Evolutionary conservation across 1,284 basidiomycete species (phyloP).

Genomic region (Ustilago nuda): DNA sequence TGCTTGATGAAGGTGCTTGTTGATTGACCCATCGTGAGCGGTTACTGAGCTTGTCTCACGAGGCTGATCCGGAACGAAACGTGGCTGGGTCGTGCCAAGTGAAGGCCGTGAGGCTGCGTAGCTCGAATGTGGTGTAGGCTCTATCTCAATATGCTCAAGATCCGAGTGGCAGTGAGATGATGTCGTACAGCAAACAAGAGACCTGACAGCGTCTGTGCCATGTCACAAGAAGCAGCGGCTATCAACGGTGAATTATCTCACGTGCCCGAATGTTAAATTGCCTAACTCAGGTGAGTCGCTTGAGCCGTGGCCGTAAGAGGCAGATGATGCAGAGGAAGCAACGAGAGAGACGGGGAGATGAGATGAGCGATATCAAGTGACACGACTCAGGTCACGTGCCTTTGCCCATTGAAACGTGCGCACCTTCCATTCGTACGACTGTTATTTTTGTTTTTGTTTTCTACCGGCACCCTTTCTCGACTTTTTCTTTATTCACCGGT

Average conservation of each 20-base stretch:
- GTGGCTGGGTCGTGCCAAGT: neutral
- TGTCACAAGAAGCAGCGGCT: slow-evolving; percentile 31
- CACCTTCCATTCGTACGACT: too few species aligned
- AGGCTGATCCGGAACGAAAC: neutral
- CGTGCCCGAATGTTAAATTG: too few species aligned
- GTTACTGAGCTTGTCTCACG: neutral
- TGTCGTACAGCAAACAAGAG: neutral
- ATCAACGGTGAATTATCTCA: too few species aligned
- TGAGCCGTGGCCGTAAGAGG: too few species aligned
- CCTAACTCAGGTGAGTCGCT: too few species aligned
- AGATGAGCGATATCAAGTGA: too few species aligned
- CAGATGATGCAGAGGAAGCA: too few species aligned
- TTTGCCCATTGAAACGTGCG: too few species aligned
- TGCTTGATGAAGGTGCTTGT: slow-evolving; percentile 27
- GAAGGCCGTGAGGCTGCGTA: too few species aligned
- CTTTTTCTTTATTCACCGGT: slow-evolving; percentile 18
- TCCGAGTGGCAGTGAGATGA: neutral
- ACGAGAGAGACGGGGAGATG: too few species aligned
- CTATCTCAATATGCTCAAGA: neutral
- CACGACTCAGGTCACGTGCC: too few species aligned
- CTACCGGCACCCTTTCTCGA: slow-evolving; percentile 2
- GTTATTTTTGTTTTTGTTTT: slow-evolving; percentile 19
- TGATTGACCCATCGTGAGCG: slow-evolving; percentile 33
- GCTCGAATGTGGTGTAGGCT: too few species aligned
- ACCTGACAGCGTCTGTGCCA: slow-evolving; percentile 18